Evolutionary conservation across 2,329 filamentous ascomycete species (phyloP), one percentile per base, ranked within the genome.

Genomic region (Monosporascus sp.): DNA sequence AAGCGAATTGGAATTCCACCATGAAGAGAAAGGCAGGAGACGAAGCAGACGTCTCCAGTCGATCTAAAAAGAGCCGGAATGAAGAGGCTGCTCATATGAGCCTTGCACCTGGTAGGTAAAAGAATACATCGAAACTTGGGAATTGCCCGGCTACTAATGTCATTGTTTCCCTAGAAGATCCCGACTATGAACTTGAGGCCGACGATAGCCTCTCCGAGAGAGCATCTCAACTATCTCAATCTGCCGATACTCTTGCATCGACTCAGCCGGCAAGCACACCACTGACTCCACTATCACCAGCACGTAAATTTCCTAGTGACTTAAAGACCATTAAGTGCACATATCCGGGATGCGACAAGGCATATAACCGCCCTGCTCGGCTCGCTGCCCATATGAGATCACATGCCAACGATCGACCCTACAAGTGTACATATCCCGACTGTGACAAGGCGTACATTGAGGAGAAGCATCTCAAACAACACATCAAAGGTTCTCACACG

Each of bases 391-490:
- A 97, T 65, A 73, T 93, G 24, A 82, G 91, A 58, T 91, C 88
- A 1, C 93, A 97, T 69, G 93, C 84, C 51, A 91, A 93, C 61
- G 89, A 93, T 61, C 84, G 92, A 1, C 85, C 91, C 0, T 95
- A 88, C 69, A 77, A 78, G 40, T 97, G 93, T 65, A 74, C 78
- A 2, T 80, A 87, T 57, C 73, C 78, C 6, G 85, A 73, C 43
- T 97, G 93, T 66, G 82, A 84, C 63, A 97, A 96, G 74, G 81
- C 86, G 43, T 97, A 96, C 68, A 81, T 91, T 15, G 89, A 94
- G 57, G 84, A 90, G 60, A 93, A 93, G 62, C 91, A 97, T 71
- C 78, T 97, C 18, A 86, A 87, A 55, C 87, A 91, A 59, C 93
- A 97, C 68, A 73, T 95, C 65, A 91, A 92, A 67, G 88, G 88